Conservation (phyloP, 2,329 filamentous ascomycete species). For the Aspergillus udagawae region DNA sequence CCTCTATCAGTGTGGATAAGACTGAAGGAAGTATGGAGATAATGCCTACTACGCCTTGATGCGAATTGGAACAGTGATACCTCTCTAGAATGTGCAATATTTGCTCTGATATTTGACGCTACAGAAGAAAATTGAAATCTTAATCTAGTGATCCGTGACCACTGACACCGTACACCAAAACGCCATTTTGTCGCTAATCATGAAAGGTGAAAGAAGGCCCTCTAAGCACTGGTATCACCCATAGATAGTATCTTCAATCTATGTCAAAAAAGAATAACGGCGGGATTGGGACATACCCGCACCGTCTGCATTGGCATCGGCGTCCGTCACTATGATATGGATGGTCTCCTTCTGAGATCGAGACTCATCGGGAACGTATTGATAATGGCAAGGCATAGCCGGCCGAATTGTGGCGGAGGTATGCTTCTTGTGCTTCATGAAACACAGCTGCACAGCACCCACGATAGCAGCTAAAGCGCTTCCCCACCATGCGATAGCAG, state of each 20-base stretch:
- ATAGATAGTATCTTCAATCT: neutral
- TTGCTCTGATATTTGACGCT: neutral
- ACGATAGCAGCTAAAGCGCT: constrained; percentile 54
- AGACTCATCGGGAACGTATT: constrained; percentile 14
- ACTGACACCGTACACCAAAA: neutral
- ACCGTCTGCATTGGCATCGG: constrained; percentile 4
- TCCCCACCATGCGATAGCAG: constrained; percentile 61
- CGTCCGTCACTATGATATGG: constrained; percentile 28
- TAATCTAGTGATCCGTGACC: neutral
- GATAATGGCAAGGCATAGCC: constrained; percentile 27
- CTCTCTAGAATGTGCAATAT: neutral
- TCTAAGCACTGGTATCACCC: neutral
- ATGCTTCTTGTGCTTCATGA: constrained; percentile 49
- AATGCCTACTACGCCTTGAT: neutral
- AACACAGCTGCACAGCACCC: constrained; percentile 55
- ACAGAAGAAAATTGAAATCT: neutral
- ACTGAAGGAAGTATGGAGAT: neutral
- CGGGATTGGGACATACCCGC: neutral
- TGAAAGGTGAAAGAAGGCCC: neutral
- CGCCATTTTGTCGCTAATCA: constrained; percentile 2
- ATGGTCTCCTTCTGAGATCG: constrained; percentile 21
- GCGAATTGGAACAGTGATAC: neutral
- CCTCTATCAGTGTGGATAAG: neutral
- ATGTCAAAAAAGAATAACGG: neutral
- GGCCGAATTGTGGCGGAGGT: constrained; percentile 37